These are phyloP conservation scores for Lyophyllum atratum DNA, from an alignment of 768 basidiomycete genomes.

Conservation along the genomic window DNA sequence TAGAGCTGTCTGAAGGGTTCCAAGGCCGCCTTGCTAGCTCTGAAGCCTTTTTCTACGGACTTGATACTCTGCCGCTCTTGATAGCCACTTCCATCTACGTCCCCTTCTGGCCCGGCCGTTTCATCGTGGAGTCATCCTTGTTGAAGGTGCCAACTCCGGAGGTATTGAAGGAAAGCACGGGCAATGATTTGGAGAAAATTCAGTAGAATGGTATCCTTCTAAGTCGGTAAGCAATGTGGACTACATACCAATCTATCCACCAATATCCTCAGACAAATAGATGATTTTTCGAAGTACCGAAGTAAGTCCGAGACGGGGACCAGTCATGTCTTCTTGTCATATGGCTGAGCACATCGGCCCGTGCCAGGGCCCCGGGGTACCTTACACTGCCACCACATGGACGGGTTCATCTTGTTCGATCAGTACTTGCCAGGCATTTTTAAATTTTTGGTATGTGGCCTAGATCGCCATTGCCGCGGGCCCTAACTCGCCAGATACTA, in stretches of 20 bases:
- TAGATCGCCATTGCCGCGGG: not conserved
- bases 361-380: not conserved
- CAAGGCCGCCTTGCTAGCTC: conserved; percentile 43
- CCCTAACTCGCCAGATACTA: too few species aligned
- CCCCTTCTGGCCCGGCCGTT: conserved; percentile 70
- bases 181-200: not conserved
- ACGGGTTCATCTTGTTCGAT: not conserved
- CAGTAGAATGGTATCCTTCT: not conserved
- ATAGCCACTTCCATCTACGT: conserved; percentile 57
- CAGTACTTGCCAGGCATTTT: not conserved
- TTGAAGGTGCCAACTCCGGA: not conserved
- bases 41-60: conserved; percentile 55
- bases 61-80: conserved; percentile 67
- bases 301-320: too few species aligned
- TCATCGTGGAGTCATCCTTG: conserved; percentile 30
- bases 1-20: conserved; percentile 61
- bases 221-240: not conserved
- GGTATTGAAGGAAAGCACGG: not conserved
- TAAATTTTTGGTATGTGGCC: not conserved
- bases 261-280: not conserved
- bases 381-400: not conserved
- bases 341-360: not conserved
- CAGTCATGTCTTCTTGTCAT: too few species aligned
- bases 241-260: not conserved
- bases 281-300: not conserved